Base-by-base conservation (phyloP, 202 grass and related monocot genomes). In the Tripidium arundinaceum region DNA sequence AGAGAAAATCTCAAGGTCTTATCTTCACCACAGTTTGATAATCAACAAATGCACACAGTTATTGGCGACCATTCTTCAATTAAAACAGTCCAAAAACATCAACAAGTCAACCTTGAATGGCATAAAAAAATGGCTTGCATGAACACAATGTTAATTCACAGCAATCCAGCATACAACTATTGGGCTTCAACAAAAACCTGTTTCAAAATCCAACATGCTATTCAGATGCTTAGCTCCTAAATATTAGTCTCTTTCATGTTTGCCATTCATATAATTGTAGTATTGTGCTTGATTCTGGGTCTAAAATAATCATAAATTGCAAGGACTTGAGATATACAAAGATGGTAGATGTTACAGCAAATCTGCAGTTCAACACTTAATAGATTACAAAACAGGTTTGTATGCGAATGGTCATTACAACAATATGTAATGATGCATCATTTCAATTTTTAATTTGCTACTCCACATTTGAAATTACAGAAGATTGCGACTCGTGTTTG, bases 161-260 rank as follows among this genome's bases (percentile, higher is more conserved):
- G 38, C 40, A 71, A 43, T 72, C 27, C 45, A 54, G n/a, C 28
- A 33, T 36, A 54, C 2, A 50, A 47, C 43, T n/a, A 21, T 52
- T 18, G 27, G 45, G 27, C 26, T 52, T 72, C 26, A 72, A 50
- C 16, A 54, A 73, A 70, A 73, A 34, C 5, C 16, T 72, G 26
- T 50, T 50, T 52, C 69, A 52, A 52, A 72, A 70, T 46, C 42
- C 27, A 52, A 12, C 43, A n/a, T 46, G 4, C 42, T 31, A 49
- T 15, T 49, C 43, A 50, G n/a, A 50, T 49, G 43, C 68, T 49
- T 72, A 72, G 16, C 26, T 71, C 42, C 68, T 71, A 72, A 37
- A 61, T 33, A 7, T 69, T 65, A 68, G 47, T 76, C 74, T 58
- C 46, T 83, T 68, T 76, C 18, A 67, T 58, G 71, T 58, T 75